These are phyloP conservation scores for Acanthamoeba culbertsoni DNA, from an alignment of 208 protist species.

Conservation along the genomic window DNA sequence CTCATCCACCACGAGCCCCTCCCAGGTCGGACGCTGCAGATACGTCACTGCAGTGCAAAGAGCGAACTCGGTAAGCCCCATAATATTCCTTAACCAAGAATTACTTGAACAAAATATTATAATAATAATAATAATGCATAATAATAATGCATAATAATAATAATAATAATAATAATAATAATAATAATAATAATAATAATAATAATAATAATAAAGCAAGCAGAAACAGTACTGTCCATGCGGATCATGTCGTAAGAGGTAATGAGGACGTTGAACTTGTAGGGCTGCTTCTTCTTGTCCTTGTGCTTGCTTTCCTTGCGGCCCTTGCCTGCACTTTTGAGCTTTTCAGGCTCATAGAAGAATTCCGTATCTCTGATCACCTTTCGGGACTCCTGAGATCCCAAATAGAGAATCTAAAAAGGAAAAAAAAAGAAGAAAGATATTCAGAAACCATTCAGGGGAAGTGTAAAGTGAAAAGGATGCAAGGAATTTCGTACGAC, in stretches of 20 bases:
- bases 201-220: not conserved
- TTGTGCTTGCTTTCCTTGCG: not conserved
- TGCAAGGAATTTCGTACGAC: too few relatives aligned
- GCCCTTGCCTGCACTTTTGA: not conserved
- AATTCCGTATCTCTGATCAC: conserved; percentile 79
- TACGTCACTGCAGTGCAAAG: conserved; percentile 37
- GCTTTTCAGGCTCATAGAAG: conserved; percentile 34
- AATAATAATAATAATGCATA: too few relatives aligned
- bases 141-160: too few relatives aligned
- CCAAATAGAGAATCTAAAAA: conserved; percentile 72
- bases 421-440: not conserved
- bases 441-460: not conserved
- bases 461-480: too few relatives aligned
- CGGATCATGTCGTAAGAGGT: conserved; percentile 90
- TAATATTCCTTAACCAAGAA: too few relatives aligned
- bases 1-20: conserved; percentile 87
- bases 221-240: not conserved
- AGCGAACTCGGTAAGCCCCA: not conserved
- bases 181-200: too few relatives aligned
- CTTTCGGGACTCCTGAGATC: conserved; percentile 60
- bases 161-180: too few relatives aligned
- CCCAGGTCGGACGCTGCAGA: conserved; percentile 21
- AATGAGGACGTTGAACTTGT: conserved; percentile 88
- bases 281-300: conserved; percentile 15
- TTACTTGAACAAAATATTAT: too few relatives aligned